A percentile compares a stretch with the other conserved stretches of the same genome.
Conservation (phyloP, 805 yeast genomes). For the Kodamaea restingae region DNA sequence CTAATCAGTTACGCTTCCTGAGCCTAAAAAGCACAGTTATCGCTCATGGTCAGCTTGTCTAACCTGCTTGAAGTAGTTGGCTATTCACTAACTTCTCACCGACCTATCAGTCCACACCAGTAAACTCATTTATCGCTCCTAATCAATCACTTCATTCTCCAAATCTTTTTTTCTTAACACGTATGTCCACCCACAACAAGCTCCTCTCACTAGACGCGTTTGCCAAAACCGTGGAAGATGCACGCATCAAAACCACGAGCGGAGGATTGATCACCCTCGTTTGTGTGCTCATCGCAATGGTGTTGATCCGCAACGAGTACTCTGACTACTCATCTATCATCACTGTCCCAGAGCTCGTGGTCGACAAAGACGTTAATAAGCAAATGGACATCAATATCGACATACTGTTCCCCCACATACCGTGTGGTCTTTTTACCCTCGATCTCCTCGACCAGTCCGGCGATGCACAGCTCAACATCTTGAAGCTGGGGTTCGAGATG, state of each 20-base stretch:
- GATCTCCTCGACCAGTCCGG: constrained; percentile 91
- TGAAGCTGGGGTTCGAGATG: constrained; percentile 67
- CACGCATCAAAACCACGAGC: constrained; percentile 77
- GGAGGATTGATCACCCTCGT: constrained; percentile 86
- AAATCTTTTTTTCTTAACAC: neutral
- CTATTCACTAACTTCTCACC: no score
- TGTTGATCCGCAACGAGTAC: constrained; percentile 73
- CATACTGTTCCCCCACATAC: constrained; percentile 75
- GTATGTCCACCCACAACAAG: constrained; percentile 28
- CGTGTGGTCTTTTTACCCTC: constrained; percentile 77
- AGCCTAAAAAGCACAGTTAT: no score
- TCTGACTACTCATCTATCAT: constrained; percentile 62
- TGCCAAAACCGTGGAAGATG: constrained; percentile 91
- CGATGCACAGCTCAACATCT: constrained; percentile 70
- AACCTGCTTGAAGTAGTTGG: no score
- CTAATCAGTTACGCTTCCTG: no score
- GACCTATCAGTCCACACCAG: no score
- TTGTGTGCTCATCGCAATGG: constrained; percentile 56
- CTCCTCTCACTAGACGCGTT: constrained; percentile 79
- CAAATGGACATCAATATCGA: constrained; percentile 78
- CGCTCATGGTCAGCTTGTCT: no score
- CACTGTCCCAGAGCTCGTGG: constrained; percentile 78
- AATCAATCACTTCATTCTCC: no score
- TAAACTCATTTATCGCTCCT: no score
- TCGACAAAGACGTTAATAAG: constrained; percentile 75